Conservation (phyloP, 352 stramenopile genomes). For the Stramenopiles sp. region DNA sequence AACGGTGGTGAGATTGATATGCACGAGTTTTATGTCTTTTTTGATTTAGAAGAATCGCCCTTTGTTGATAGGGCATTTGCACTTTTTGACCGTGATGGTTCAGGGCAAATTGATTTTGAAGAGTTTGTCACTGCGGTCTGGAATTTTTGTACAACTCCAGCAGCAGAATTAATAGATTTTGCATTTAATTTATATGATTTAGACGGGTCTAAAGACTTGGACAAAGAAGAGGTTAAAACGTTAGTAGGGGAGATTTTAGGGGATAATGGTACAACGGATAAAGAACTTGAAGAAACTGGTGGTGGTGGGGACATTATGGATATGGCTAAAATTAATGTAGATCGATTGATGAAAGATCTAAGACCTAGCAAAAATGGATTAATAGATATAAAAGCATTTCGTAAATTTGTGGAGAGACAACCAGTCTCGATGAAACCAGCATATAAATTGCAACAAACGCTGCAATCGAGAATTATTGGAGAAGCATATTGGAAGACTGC, state of each 20-base stretch:
- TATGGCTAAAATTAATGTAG: not conserved
- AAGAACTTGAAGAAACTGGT: not conserved
- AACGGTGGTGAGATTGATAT: not conserved
- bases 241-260: not conserved
- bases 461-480: not conserved
- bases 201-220: not conserved
- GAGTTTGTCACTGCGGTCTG: not conserved
- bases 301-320: not conserved
- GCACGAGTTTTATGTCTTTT: slow-evolving; percentile 3
- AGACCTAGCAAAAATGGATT: not conserved
- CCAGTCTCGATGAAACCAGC: not conserved
- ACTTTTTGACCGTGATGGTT: not conserved
- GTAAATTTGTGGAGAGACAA: not conserved
- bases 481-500: slow-evolving; percentile 1
- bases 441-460: not conserved
- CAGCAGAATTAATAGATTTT: not conserved
- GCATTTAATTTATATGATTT: slow-evolving; percentile 1
- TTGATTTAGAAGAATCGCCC: not conserved
- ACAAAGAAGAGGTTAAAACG: not conserved
- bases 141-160: not conserved
- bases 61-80: not conserved
- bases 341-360: not conserved
- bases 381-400: not conserved
- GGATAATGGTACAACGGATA: not conserved
- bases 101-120: not conserved